Percentiles rank a stretch among this genome's conserved stretches.
phyloP scores from a whole-genome alignment of 306 rosid genomes.

The Amphicarpaea edgeworthii region DNA sequence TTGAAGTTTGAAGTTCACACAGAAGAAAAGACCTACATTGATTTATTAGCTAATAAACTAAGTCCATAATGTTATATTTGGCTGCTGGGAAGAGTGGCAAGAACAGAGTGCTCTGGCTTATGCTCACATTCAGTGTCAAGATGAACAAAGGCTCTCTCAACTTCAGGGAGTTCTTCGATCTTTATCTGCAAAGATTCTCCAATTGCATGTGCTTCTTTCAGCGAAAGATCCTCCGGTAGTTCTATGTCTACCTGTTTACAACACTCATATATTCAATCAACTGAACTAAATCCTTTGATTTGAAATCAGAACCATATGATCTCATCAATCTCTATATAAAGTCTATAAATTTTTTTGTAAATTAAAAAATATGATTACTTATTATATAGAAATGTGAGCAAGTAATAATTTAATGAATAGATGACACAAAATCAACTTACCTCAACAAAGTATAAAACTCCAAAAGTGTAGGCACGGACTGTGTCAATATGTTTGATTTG shows the following conservation, averaged over 20 bases:
- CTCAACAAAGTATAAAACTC: conserved; percentile 77
- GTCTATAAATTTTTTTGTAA: no score
- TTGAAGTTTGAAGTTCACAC: background rate
- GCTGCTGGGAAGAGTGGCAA: conserved; percentile 42
- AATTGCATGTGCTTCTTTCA: conserved; percentile 71
- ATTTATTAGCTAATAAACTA: conserved; percentile 6
- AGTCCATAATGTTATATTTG: conserved; percentile 20
- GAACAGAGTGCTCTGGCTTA: conserved; percentile 53
- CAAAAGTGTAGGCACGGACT: conserved; percentile 78
- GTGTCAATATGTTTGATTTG: conserved; percentile 68
- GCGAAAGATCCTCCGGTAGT: conserved; percentile 64
- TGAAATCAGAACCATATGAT: no score
- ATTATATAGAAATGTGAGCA: no score
- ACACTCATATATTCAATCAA: no score
- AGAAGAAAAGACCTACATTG: background rate
- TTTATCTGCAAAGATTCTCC: conserved; percentile 72
- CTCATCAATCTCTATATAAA: no score
- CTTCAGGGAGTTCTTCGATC: conserved; percentile 67
- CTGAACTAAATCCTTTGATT: no score
- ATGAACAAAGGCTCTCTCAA: conserved; percentile 71
- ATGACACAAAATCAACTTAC: conserved; percentile 35
- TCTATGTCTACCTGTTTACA: conserved; percentile 72
- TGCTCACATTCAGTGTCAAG: conserved; percentile 56
- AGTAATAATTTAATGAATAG: no score
- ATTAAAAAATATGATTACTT: background rate